Conservation (phyloP, 768 basidiomycete species). For the Crassisporium funariophilum region DNA sequence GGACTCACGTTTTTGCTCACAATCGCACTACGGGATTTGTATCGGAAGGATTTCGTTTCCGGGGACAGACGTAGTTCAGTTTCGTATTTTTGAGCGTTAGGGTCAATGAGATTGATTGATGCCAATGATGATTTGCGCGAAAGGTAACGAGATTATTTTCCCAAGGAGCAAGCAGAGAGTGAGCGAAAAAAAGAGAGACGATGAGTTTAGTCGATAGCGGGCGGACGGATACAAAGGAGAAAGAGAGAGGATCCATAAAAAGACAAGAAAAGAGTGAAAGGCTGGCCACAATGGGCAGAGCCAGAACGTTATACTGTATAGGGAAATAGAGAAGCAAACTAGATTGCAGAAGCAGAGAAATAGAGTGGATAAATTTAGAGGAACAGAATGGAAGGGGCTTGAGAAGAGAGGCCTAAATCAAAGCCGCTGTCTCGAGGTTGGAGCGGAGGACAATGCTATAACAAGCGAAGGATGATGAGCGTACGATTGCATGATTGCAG, state of each 20-base stretch:
- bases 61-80: slow-evolving; percentile 10
- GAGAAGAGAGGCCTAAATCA: slow-evolving; percentile 47
- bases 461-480: slow-evolving; percentile 34
- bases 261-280: slow-evolving; percentile 9
- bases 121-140: too few species aligned
- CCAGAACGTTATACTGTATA: slow-evolving; percentile 6
- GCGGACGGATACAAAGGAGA: slow-evolving; percentile 15
- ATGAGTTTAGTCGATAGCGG: slow-evolving; percentile 12
- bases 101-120: too few species aligned
- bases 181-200: slow-evolving; percentile 16
- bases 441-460: slow-evolving; percentile 69
- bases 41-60: slow-evolving; percentile 12
- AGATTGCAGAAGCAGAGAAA: slow-evolving; percentile 4
- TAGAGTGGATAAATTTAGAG: slow-evolving; percentile 10
- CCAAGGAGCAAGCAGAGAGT: too few species aligned
- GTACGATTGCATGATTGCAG: slow-evolving; percentile 21
- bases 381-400: not conserved
- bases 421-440: slow-evolving; percentile 64
- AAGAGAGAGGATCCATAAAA: slow-evolving; percentile 23
- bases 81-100: slow-evolving; percentile 5
- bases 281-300: slow-evolving; percentile 7
- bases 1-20: slow-evolving; percentile 71
- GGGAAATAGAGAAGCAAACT: slow-evolving; percentile 15
- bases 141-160: too few species aligned
- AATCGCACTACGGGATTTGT: slow-evolving; percentile 51